Conservation (phyloP, 2,329 filamentous ascomycete genomes). For the Botryotinia narcissicola region DNA sequence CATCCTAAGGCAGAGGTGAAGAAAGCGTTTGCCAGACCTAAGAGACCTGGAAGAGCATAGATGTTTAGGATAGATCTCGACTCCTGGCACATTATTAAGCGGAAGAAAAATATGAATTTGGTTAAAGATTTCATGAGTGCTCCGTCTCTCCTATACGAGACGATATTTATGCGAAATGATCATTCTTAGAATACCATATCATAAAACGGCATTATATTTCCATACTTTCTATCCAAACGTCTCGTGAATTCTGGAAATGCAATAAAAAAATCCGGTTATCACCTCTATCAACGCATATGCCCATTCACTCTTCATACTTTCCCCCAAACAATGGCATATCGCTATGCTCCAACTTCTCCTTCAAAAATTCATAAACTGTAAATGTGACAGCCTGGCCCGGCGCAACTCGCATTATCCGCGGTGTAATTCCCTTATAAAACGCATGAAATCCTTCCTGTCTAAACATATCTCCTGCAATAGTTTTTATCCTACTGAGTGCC, state of each 20-base stretch:
- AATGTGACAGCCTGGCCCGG: slow-evolving; percentile 84
- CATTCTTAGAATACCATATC: background rate
- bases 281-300: background rate
- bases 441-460: slow-evolving; percentile 91
- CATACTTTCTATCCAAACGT: background rate
- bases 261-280: background rate
- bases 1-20: slow-evolving; percentile 65
- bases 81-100: background rate
- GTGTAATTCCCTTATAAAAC: slow-evolving; percentile 99
- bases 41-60: slow-evolving; percentile 62
- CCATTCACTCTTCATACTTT: slow-evolving; percentile 62
- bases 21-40: slow-evolving; percentile 72
- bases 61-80: background rate
- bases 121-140: slow-evolving; percentile 20
- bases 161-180: background rate
- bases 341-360: slow-evolving; percentile 66
- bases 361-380: slow-evolving; percentile 75
- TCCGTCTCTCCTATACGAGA: background rate
- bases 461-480: slow-evolving; percentile 82
- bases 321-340: slow-evolving; percentile 58
- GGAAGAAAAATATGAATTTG: slow-evolving; percentile 8
- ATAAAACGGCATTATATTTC: background rate
- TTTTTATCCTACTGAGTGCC: slow-evolving; percentile 73
- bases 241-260: background rate
- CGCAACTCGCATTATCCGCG: slow-evolving; percentile 93